A percentile compares a stretch with the other conserved stretches of the same genome.
phyloP scores from a whole-genome alignment of 306 rosid genomes.

The Prunus mongolica region DNA sequence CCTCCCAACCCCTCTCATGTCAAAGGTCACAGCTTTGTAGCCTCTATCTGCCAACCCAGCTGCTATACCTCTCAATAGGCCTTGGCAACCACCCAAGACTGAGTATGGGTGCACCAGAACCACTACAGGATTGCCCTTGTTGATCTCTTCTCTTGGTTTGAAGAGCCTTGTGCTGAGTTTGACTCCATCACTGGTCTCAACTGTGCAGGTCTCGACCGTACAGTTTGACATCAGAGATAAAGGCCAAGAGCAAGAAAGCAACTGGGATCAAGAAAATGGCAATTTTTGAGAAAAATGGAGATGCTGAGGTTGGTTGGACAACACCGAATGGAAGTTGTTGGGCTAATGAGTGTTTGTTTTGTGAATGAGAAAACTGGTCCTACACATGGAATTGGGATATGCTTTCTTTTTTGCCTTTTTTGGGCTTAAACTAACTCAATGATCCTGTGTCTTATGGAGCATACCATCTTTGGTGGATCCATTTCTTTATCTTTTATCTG shows the following conservation, averaged over 20 bases:
- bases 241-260: background rate
- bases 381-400: background rate
- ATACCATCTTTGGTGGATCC: background rate
- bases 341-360: background rate
- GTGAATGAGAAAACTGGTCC: background rate
- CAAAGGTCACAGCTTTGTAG: conserved; percentile 61
- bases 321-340: background rate
- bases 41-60: conserved; percentile 64
- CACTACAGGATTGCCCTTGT: conserved; percentile 34
- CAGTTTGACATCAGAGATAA: conserved; percentile 38
- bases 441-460: background rate
- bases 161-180: conserved; percentile 67
- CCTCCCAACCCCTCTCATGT: conserved; percentile 81
- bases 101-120: conserved; percentile 90
- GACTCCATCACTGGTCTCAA: conserved; percentile 60
- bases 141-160: conserved; percentile 42
- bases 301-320: background rate
- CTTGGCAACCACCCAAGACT: conserved; percentile 86
- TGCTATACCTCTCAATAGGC: conserved; percentile 80
- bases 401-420: background rate
- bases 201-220: conserved; percentile 52
- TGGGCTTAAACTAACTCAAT: background rate
- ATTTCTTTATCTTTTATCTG: background rate
- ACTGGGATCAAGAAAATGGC: background rate
- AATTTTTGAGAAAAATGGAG: background rate